Percentiles rank a stretch among this genome's conserved stretches.
Evolutionary conservation across 345 rosid species (phyloP).

Genomic region (Rhodamnia argentea): DNA sequence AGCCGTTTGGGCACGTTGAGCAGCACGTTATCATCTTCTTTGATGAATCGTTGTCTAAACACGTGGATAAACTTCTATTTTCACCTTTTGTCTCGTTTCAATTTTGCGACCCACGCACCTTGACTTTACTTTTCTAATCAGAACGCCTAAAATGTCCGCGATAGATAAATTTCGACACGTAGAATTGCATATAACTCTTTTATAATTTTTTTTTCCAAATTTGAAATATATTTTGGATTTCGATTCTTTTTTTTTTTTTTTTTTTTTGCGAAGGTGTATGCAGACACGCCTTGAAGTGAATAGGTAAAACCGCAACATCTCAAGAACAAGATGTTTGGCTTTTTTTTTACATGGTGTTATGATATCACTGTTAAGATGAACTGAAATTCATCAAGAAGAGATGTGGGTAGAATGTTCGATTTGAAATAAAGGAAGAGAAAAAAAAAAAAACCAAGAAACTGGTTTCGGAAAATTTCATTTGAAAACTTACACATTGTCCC

Average conservation of each 20-base stretch:
- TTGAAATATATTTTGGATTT: background rate
- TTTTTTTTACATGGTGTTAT: background rate
- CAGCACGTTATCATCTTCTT: background rate
- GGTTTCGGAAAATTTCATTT: background rate
- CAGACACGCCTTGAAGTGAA: background rate
- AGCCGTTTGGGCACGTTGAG: background rate
- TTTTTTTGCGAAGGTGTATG: background rate
- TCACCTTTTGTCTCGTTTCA: background rate
- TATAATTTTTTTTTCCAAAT: background rate
- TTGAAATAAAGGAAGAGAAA: background rate
- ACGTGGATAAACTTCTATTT: background rate
- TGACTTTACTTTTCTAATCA: background rate
- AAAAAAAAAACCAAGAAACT: background rate
- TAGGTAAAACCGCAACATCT: background rate
- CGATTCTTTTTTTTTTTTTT: accelerated
- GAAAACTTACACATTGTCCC: background rate
- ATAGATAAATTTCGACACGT: background rate
- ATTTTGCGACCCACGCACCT: background rate
- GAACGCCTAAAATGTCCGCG: background rate
- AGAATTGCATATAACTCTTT: background rate
- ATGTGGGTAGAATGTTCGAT: background rate
- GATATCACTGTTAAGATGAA: background rate
- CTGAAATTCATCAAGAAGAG: background rate
- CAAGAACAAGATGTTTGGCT: accelerated
- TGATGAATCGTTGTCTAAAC: background rate